Base-by-base conservation (phyloP, 2,329 filamentous ascomycete species). In the Fusarium hostae region DNA sequence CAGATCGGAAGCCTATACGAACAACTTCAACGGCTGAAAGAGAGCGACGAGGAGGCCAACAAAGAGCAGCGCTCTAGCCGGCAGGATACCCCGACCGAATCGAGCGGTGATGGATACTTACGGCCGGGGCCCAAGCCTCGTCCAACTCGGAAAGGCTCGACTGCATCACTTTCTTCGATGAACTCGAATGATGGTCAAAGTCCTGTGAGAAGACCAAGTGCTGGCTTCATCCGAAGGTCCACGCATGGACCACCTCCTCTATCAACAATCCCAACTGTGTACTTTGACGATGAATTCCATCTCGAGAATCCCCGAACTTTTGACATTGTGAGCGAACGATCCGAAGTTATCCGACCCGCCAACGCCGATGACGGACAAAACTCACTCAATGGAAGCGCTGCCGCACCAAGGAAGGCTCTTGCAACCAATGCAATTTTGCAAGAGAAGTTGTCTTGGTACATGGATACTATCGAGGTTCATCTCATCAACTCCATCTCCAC, bases 391-490 rank as follows among this genome's bases (percentile, higher is more conserved):
- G 90, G 89, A 9, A 85, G 84, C 55, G 82, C 86, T 1, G 82
- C 87, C 26, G 77, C 78, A 4, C 90, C 92, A 12, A 89, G 95
- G 66, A 98, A 98, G 79, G 93, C 94, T 2, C 85, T 99, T 32
- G 95, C 95, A 11, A 98, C 95, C 1, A 99, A 99, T 81, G 96
- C 96, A 0, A 99, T 99, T 64, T 81, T 99, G 39, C 96, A 99
- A 79, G 96, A 99, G 81, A 99, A 99, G 81, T 85, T 99, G 16
- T 98, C 96, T 1, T 99, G 96, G 96, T 99, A 99, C 80, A 97
- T 99, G 94, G 96, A 99, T 79, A 99, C 96, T 0, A 94, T 99
- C 26, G 96, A 99, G 79, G 94, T 99, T 59, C 96, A 99, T 79
- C 85, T 99, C 11, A 98, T 99, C 75, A 94, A 94, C 35, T 97